Base-by-base conservation (phyloP, 2,329 filamentous ascomycete genomes). In the Arachnomyces sp. region DNA sequence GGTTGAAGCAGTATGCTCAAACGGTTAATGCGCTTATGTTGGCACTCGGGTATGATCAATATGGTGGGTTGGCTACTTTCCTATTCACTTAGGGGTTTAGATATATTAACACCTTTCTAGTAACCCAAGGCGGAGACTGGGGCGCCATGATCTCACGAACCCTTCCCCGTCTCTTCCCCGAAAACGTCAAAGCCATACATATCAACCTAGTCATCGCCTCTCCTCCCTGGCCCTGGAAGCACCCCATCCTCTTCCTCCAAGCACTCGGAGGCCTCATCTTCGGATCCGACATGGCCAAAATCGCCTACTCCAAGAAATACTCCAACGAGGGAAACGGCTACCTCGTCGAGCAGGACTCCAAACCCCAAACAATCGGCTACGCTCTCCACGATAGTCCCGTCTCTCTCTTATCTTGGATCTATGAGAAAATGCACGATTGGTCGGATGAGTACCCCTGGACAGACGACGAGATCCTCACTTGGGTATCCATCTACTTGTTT, bases 401-500 rank as follows among this genome's bases (percentile, higher is more conserved):
- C 0, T 82, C 74, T 0, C 63, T 87, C 3, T 67, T 90, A 1
- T 77, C 82, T 0, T 92, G 86, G 86, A 79, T 90, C 28, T 84
- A 84, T 49, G 86, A 90, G 62, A 90, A 90, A 56, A 63, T 90
- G 29, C 77, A 82, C 49, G 80, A 84, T 50, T 90, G 84, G 85
- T 80, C 79, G 0, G 84, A 89, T 51, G 52, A 51, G 1, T 87
- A 87, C 53, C 65, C 74, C 0, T 89, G 84, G 84, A 82, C 77
- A 0, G 80, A 86, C 45, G 82, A 88, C 40, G 84, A 89, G 62
- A 72, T 89, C 7, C 62, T 86, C 17, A 85, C 79, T 0, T 90
- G 84, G 85, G 62, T 88, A 1, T 77, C 71, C 36, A 73, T 89
- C 30, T 89, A 89, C 57, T 78, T 74, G 55, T 87, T 87, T 61